Evolutionary conservation across 148 eudicot genomes (phyloP).

Genomic region (Rhododendron mucronatum): DNA sequence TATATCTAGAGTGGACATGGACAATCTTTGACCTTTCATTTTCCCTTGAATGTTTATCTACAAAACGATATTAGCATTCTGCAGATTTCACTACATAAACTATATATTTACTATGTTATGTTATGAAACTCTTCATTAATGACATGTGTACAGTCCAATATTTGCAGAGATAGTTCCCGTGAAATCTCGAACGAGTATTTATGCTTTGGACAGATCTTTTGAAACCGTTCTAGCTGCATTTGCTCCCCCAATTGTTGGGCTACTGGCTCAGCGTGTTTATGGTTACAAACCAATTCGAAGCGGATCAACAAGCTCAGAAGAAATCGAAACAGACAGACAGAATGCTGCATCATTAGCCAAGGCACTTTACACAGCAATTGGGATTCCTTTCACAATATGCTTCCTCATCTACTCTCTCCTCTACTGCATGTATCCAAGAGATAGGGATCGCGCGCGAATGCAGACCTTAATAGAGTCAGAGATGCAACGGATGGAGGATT

Average conservation of each 20-base stretch:
- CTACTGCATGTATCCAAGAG: too few species aligned
- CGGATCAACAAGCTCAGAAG: slow-evolving; percentile 35
- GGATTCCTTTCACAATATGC: too few species aligned
- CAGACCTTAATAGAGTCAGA: too few species aligned
- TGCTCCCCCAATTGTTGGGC: slow-evolving; percentile 87
- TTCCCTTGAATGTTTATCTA: not conserved
- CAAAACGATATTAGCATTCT: not conserved
- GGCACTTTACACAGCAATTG: slow-evolving; percentile 70
- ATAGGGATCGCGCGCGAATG: too few species aligned
- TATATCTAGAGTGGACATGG: not conserved
- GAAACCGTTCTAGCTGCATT: slow-evolving; percentile 81
- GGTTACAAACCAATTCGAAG: slow-evolving; percentile 69
- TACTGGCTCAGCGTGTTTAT: slow-evolving; percentile 71
- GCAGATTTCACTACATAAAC: not conserved
- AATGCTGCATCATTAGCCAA: slow-evolving; percentile 78
- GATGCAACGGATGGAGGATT: too few species aligned
- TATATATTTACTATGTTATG: too few species aligned
- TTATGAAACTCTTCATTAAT: not conserved
- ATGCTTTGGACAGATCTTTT: slow-evolving; percentile 89
- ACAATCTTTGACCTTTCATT: not conserved
- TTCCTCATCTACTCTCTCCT: too few species aligned
- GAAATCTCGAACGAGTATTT: slow-evolving; percentile 75
- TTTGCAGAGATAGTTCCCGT: slow-evolving; percentile 97
- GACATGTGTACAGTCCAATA: slow-evolving; percentile 68
- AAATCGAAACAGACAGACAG: slow-evolving; percentile 54